These are phyloP conservation scores for Rhododendron ovatum DNA, from an alignment of 148 eudicot species.

Conservation along the genomic window DNA sequence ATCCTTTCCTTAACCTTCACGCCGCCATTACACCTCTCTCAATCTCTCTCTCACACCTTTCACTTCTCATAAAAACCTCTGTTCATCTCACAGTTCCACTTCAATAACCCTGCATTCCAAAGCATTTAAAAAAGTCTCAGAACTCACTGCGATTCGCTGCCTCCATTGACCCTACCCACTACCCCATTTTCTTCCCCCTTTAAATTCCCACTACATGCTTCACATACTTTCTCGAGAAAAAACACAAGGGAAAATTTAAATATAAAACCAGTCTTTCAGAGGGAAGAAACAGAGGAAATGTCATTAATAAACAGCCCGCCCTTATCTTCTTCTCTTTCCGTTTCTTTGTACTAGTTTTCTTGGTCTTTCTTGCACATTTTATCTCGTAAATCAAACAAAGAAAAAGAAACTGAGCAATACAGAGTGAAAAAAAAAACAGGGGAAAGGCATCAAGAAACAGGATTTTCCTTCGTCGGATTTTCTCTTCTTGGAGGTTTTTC, in stretches of 20 bases:
- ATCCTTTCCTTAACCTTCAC: conserved; percentile 47
- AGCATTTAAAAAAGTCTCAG: conserved; percentile 8
- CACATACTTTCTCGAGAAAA: conserved; percentile 3
- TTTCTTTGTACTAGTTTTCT: background rate
- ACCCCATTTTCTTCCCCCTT: background rate
- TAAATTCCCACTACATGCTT: background rate
- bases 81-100: background rate
- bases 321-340: background rate
- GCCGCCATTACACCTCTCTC: conserved; percentile 32
- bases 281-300: background rate
- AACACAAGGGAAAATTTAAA: background rate
- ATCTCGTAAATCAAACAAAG: conserved; percentile 23
- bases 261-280: background rate
- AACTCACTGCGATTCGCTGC: background rate
- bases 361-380: conserved; percentile 27
- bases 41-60: conserved; percentile 7
- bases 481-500: background rate
- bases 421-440: conserved; percentile 3
- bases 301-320: background rate
- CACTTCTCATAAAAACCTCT: conserved; percentile 18
- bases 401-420: background rate
- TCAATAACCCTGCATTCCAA: conserved; percentile 8
- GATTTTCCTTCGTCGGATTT: background rate
- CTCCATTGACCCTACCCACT: background rate
- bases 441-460: background rate